Percentiles rank a stretch among this genome's conserved stretches.
Evolutionary conservation across 148 eudicot genomes (phyloP).

Genomic region (Amaranthus palmeri): DNA sequence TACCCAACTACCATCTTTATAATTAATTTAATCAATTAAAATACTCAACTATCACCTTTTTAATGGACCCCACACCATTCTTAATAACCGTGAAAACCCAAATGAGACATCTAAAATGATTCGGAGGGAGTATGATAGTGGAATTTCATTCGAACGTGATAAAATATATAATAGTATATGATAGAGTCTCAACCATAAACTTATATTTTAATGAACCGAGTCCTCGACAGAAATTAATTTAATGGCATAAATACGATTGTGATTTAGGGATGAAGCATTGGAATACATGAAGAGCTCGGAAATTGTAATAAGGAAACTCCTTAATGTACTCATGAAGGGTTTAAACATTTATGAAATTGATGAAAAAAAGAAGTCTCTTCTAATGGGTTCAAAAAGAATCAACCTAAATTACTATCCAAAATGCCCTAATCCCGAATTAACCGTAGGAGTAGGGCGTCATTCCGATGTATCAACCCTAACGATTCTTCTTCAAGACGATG

Average conservation of each 20-base stretch:
- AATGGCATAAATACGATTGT: slow-evolving; percentile 15
- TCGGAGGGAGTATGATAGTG: too few relatives aligned
- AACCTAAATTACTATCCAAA: slow-evolving; percentile 29
- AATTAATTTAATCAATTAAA: too few relatives aligned
- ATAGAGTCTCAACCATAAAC: slow-evolving; percentile 3
- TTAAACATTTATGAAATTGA: slow-evolving; percentile 13
- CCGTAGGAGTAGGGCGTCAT: slow-evolving; percentile 34
- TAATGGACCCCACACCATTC: too few relatives aligned
- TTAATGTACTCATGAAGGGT: slow-evolving; percentile 27
- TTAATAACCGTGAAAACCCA: too few relatives aligned
- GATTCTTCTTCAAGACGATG: slow-evolving; percentile 36
- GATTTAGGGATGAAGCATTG: slow-evolving; percentile 28
- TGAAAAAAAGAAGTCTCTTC: neutral
- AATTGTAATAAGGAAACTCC: slow-evolving; percentile 16
- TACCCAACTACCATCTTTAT: too few relatives aligned
- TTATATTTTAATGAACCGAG: slow-evolving; percentile 3
- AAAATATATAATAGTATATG: too few relatives aligned
- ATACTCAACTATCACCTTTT: too few relatives aligned
- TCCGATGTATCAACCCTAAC: slow-evolving; percentile 31
- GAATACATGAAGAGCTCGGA: slow-evolving; percentile 26
- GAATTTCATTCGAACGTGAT: too few relatives aligned
- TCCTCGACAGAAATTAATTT: slow-evolving; percentile 16
- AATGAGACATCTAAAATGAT: too few relatives aligned
- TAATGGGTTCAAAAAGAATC: neutral
- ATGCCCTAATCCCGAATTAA: slow-evolving; percentile 36